phyloP scores from a whole-genome alignment of 2,329 filamentous ascomycete genomes.

The Pezicula carpinea region DNA sequence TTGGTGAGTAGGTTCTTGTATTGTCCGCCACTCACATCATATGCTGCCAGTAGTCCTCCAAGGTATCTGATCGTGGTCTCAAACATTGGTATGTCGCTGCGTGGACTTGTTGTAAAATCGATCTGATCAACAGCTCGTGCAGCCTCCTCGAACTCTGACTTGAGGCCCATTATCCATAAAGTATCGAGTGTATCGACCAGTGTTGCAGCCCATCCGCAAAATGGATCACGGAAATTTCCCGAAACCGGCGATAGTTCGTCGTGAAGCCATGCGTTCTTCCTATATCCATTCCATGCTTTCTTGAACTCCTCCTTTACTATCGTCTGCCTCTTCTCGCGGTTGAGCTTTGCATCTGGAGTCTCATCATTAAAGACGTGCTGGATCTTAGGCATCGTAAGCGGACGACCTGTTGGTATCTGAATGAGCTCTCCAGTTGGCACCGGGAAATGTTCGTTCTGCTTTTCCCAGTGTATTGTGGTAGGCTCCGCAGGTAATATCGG shows the following conservation, averaged over 20 bases:
- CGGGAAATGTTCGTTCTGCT: conserved; percentile 72
- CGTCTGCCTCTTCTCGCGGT: conserved; percentile 59
- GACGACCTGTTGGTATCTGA: conserved; percentile 65
- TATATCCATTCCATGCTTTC: conserved; percentile 81
- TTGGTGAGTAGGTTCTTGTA: conserved; percentile 66
- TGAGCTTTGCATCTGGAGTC: conserved; percentile 50
- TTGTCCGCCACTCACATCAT: conserved; percentile 72
- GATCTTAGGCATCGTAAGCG: conserved; percentile 68
- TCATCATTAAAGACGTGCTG: conserved; percentile 72
- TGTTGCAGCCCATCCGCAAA: conserved; percentile 88
- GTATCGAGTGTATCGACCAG: conserved; percentile 80
- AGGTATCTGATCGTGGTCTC: conserved; percentile 91
- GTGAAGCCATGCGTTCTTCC: conserved; percentile 72
- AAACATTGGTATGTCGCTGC: conserved; percentile 77
- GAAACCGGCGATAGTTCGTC: conserved; percentile 79
- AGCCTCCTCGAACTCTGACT: conserved; percentile 75
- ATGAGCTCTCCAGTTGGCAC: conserved; percentile 67
- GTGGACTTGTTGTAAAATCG: conserved; percentile 72
- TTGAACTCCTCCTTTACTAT: conserved; percentile 70
- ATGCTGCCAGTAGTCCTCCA: conserved; percentile 79
- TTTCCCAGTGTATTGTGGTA: conserved; percentile 62
- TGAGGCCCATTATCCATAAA: conserved; percentile 79
- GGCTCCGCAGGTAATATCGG: conserved; percentile 10
- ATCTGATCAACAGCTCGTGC: conserved; percentile 65
- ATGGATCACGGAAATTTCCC: conserved; percentile 67